Evolutionary conservation across 306 rosid species (phyloP), one percentile per base, ranked within the genome.

Genomic region (Phaseolus lunatus): DNA sequence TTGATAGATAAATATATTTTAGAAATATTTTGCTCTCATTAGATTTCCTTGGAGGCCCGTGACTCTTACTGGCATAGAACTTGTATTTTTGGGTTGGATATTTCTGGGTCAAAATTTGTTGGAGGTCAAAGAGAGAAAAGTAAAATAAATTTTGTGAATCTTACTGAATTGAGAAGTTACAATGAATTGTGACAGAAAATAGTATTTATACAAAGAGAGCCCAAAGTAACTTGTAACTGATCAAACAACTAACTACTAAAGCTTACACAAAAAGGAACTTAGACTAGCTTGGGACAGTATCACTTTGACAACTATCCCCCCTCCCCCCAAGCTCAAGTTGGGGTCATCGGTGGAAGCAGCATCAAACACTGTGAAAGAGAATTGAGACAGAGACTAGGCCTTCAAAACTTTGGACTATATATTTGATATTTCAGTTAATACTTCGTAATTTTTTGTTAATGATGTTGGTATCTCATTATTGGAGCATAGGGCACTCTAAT

Each of bases 1-100:
- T 26, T 52, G 64, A 45, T 64, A 41, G 16, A 62, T 47, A 78
- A 79, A 80, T 72, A 27, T 72, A 37, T 39, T 72, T 71, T 72
- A 66, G 50, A 72, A 62, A 20, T 58, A 24, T 79, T 73, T 37
- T 59, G 43, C 5, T 24, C 29, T 67, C 16, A 5, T 15, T 70
- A 10, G 58, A 49, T 6, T 78, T 54, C 18, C 9, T 39, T 5
- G 37, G 58, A 54, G 31, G 62, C 31, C 61, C 20, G 8, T 22
- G 61, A 20, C 15, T 53, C 24, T 54, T 20, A 35, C 49, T 69
- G 14, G 41, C 26, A 57, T 23, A 44, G 15, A 48, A 58, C 66
- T 47, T 75, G 65, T n/a, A 31, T 31, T 73, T 66, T 47, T 35
- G 10, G 48, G n/a, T 76, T 13, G 48, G 31, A 67, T 66, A 43